phyloP scores from a whole-genome alignment of 257 asterid genomes.

The Petrea volubilis region DNA sequence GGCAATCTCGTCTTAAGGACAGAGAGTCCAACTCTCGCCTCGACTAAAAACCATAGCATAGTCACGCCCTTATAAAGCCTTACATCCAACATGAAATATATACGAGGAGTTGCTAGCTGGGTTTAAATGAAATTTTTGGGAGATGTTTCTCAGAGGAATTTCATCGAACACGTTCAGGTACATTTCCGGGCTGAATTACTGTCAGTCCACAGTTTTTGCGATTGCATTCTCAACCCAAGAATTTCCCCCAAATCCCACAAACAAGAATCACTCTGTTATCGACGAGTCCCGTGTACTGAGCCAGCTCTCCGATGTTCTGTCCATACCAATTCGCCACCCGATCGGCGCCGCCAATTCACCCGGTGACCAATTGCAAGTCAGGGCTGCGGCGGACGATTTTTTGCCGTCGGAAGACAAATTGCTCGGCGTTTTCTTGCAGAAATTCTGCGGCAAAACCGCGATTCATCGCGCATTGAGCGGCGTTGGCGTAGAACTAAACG shows the following conservation, averaged over 20 bases:
- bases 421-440: conserved; percentile 80
- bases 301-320: conserved; percentile 65
- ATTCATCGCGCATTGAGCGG: conserved; percentile 42
- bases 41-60: too few species aligned
- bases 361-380: conserved; percentile 19
- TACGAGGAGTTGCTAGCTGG: background rate
- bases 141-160: conserved; percentile 35
- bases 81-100: too few species aligned
- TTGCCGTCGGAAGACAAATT: conserved; percentile 77
- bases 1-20: too few species aligned
- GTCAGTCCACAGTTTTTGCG: conserved; percentile 12
- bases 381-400: conserved; percentile 52
- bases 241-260: conserved; percentile 7
- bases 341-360: background rate
- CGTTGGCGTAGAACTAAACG: conserved; percentile 52
- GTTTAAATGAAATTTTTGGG: background rate
- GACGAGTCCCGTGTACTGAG: conserved; percentile 58
- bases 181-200: conserved; percentile 12
- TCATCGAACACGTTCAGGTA: conserved; percentile 23
- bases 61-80: too few species aligned
- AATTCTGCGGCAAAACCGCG: conserved; percentile 47
- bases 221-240: conserved; percentile 35
- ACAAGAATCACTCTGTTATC: background rate
- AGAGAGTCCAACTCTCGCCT: too few species aligned
- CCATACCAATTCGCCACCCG: conserved; percentile 38